Base-by-base conservation (phyloP, 176 grass and related monocot species). In the Juncus effusus region DNA sequence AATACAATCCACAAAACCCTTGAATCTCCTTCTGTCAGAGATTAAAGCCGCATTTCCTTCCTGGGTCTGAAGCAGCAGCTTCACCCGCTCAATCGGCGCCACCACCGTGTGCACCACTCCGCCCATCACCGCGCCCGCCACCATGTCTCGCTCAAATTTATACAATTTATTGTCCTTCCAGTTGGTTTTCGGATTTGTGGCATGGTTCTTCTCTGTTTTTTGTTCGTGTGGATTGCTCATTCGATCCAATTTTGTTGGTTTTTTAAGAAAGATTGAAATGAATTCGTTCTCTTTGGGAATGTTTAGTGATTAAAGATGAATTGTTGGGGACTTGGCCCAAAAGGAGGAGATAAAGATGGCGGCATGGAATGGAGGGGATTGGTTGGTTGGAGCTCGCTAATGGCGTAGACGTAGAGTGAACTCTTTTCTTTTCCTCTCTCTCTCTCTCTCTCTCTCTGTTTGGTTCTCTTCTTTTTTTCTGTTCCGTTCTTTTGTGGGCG, bases 21-120 rank as follows among this genome's bases (percentile, higher is more conserved):
- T 69, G 89, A 99, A 99, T 61, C 80, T 64, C 80, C 74, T 82
- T 16, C 74, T 60, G 10, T 81, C 45, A 3, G 56, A 65, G 14
- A 93, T 88, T 65, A 99, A 77, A 14, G 83, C 94, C 4, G 88
- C 85, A 88, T 99, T 99, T 77, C 94, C 89, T 39, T 99, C 94
- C 79, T 93, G 94, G 50, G 88, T 99, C 94, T 93, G 94, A 55
- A 93, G 94, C 76, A 99, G 83, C 59, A 99, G 83, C 85, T 99
- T 99, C 50, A 79, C 94, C 75, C 94, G 77, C 69, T 99, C 94
- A 76, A 99, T 93, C 51, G 88, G 94, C 75, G 94, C 94, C 83
- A 99, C 88, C 85, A 99, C 94, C 11, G 94, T 99, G 80, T 99
- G 94, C 67, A 93, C 94, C 11, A 67, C 78, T 38, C 88, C 94